phyloP scores from a whole-genome alignment of 306 rosid genomes.

The Nissolia schottii region DNA sequence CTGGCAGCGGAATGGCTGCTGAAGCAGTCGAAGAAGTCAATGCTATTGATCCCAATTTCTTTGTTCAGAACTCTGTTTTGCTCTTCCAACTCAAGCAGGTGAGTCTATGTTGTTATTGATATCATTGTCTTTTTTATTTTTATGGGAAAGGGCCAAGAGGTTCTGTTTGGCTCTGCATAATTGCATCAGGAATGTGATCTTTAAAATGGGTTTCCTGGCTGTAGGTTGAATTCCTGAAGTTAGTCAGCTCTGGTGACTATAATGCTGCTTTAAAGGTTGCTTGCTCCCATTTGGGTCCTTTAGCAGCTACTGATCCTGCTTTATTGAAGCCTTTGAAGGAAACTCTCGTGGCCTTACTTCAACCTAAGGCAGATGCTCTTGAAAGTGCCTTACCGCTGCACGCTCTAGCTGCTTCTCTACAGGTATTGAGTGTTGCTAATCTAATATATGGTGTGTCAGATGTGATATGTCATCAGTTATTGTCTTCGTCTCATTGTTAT shows the following conservation, averaged over 20 bases:
- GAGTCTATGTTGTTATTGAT: slow-evolving; percentile 19
- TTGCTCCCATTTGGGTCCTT: slow-evolving; percentile 86
- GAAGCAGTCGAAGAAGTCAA: slow-evolving; percentile 86
- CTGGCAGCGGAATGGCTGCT: slow-evolving; percentile 86
- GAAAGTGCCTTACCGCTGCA: slow-evolving; percentile 82
- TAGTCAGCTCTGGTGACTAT: slow-evolving; percentile 81
- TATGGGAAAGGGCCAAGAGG: not conserved
- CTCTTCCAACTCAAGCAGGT: slow-evolving; percentile 97
- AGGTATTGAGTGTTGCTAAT: slow-evolving; percentile 45
- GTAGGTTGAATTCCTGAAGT: slow-evolving; percentile 95
- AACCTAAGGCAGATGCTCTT: slow-evolving; percentile 69
- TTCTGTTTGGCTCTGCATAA: not conserved
- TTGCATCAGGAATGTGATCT: slow-evolving; percentile 1
- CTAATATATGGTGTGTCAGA: not conserved
- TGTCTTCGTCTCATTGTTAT: not conserved
- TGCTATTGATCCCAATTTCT: slow-evolving; percentile 69
- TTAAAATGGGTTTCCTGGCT: slow-evolving; percentile 24
- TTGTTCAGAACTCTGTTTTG: slow-evolving; percentile 65
- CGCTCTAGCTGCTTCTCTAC: slow-evolving; percentile 91
- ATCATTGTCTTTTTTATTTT: not conserved
- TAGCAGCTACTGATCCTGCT: slow-evolving; percentile 77
- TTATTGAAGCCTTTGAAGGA: slow-evolving; percentile 85
- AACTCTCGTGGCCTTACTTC: slow-evolving; percentile 82
- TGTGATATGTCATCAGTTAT: not conserved
- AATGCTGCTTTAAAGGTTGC: slow-evolving; percentile 84